phyloP scores from a whole-genome alignment of 2,329 filamentous ascomycete genomes.

The Hortaea sp. region DNA sequence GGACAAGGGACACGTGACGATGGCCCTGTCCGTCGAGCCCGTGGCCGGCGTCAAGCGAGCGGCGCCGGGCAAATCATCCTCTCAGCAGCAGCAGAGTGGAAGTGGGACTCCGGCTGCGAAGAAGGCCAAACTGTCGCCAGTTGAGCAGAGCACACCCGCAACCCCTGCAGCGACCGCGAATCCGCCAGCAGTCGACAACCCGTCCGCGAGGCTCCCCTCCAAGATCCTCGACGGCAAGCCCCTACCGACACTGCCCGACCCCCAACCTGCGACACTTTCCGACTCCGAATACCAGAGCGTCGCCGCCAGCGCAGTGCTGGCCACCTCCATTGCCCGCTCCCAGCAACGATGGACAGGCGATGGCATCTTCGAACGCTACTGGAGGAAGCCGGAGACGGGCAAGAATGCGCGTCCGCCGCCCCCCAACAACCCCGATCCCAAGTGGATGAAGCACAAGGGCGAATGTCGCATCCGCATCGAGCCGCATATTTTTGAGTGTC shows the following conservation, averaged over 20 bases:
- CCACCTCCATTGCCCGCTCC: slow-evolving; percentile 63
- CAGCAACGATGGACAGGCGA: slow-evolving; percentile 62
- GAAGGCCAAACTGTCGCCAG: slow-evolving; percentile 12
- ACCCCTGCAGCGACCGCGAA: neutral
- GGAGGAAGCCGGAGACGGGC: slow-evolving; percentile 61
- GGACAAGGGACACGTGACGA: no score
- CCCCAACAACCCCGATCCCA: slow-evolving; percentile 24
- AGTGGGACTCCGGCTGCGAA: slow-evolving; percentile 13
- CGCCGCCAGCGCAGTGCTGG: slow-evolving; percentile 64
- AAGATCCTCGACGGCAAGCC: slow-evolving; percentile 56
- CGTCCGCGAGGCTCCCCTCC: slow-evolving; percentile 41
- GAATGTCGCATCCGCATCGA: slow-evolving; percentile 66
- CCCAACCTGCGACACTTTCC: slow-evolving; percentile 55
- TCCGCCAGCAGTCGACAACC: neutral
- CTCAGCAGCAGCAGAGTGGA: slow-evolving; percentile 10
- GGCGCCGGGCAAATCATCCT: neutral
- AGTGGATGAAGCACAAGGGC: slow-evolving; percentile 47
- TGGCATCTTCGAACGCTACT: slow-evolving; percentile 63
- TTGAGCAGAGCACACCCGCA: neutral
- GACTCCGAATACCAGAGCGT: slow-evolving; percentile 61
- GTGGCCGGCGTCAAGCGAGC: slow-evolving; percentile 16
- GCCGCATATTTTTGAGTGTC: slow-evolving; percentile 69
- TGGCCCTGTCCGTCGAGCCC: slow-evolving; percentile 1
- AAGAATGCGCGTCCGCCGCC: slow-evolving; percentile 51
- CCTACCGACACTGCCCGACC: slow-evolving; percentile 58